Evolutionary conservation across 2,329 filamentous ascomycete genomes (phyloP), one percentile per base, ranked within the genome.

Genomic region (Nigrospora sphaerica): DNA sequence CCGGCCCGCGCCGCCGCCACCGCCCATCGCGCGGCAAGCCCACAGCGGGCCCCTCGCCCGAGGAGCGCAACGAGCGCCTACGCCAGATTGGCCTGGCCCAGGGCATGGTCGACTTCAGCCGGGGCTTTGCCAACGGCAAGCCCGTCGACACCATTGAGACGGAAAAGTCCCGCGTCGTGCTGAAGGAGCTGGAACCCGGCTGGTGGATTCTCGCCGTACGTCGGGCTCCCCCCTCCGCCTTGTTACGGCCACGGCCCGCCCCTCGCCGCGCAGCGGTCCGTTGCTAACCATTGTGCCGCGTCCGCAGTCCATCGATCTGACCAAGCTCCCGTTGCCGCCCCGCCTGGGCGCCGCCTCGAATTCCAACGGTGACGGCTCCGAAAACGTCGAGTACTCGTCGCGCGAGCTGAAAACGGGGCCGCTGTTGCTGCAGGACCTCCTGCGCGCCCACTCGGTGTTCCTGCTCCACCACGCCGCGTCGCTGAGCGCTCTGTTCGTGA

Each of bases 41-140:
- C 2, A 71, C 66, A 12, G 69, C 72, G 32, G 62, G 63, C 44
- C 52, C 76, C 28, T 74, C 74, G 2, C 68, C 78, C 42, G 81
- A 88, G 54, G 82, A 90, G 59, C 81, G 83, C 60, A 93, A 97
- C 66, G 87, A 95, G 69, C 85, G 85, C 57, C 72, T 97, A 58
- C 81, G 93, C 53, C 91, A 96, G 72, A 90, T 98, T 62, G 93
- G 93, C 34, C 80, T 98, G 52, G 93, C 93, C 36, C 93, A 98
- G 70, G 93, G 91, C 62, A 95, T 97, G 85, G 85, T 95, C 49
- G 87, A 84, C 62, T 98, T 98, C 69, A 87, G 88, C 58, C 85
- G 83, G 61, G 91, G 83, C 57, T 98, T 98, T 66, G 86, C 91
- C 2, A 77, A 81, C 50, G 88, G 84, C 49, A 75, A 83, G 54